phyloP scores from a whole-genome alignment of 2,329 filamentous ascomycete species.

The Fusarium palustre region DNA sequence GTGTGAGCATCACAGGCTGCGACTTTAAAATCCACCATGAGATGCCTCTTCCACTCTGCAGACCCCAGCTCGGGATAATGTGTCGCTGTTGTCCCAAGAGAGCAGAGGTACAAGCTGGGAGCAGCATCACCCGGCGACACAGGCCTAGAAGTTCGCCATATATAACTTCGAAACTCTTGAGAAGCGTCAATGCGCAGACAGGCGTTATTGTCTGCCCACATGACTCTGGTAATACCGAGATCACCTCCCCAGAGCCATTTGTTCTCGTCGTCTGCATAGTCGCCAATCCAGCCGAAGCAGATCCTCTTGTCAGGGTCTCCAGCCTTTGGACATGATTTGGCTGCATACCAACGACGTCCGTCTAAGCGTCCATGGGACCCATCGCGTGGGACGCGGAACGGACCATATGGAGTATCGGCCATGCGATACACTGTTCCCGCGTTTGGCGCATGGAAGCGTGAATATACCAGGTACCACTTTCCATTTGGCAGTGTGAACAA shows the following conservation, averaged over 20 bases:
- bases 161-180: conserved; percentile 38
- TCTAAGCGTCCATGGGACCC: conserved; percentile 52
- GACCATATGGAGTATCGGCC: conserved; percentile 51
- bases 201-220: conserved; percentile 47
- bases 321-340: conserved; percentile 51
- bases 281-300: conserved; percentile 53
- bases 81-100: conserved; percentile 43
- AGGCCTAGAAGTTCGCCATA: conserved; percentile 32
- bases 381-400: conserved; percentile 52
- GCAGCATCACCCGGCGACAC: conserved; percentile 41
- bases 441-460: conserved; percentile 51
- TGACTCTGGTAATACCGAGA: conserved; percentile 49
- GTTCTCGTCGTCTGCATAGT: conserved; percentile 49
- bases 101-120: conserved; percentile 44
- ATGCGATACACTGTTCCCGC: conserved; percentile 53
- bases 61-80: conserved; percentile 42
- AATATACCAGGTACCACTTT: conserved; percentile 53
- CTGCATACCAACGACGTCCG: conserved; percentile 53
- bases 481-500: conserved; percentile 51
- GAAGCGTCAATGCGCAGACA: conserved; percentile 45
- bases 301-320: conserved; percentile 48
- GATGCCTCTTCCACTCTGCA: conserved; percentile 31
- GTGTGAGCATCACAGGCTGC: conserved; percentile 45
- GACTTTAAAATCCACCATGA: conserved; percentile 45
- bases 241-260: conserved; percentile 56